Percentiles rank a stretch among this genome's conserved stretches.
Evolutionary conservation across 179 eudicot genomes (phyloP).

Genomic region (Patellifolia procumbens): DNA sequence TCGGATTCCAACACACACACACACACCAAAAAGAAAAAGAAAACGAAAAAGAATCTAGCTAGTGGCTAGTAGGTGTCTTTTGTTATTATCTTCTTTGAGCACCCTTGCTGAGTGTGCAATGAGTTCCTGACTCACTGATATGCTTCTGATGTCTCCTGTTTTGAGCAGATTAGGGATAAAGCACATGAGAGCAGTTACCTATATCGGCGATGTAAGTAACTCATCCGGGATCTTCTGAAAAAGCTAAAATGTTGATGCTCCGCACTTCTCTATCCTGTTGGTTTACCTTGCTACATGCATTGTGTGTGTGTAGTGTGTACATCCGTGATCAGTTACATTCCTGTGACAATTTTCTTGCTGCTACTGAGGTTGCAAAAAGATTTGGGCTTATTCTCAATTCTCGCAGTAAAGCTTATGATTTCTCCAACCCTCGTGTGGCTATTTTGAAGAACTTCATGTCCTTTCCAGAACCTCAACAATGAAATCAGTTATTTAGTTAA

Average conservation of each 20-base stretch:
- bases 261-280: background rate
- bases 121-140: constrained; percentile 4
- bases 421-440: background rate
- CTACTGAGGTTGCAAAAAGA: background rate
- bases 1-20: background rate
- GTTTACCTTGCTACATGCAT: background rate
- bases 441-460: background rate
- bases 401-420: background rate
- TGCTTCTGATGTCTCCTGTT: background rate
- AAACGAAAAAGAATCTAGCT: background rate
- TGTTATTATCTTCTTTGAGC: background rate
- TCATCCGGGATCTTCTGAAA: background rate
- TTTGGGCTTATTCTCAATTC: background rate
- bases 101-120: background rate
- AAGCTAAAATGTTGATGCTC: background rate
- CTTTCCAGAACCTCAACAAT: background rate
- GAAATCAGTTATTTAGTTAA: no score
- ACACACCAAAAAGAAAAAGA: background rate
- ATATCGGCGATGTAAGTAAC: constrained; percentile 31
- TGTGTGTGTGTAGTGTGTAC: background rate
- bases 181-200: constrained; percentile 20
- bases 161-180: constrained; percentile 27
- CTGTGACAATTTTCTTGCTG: background rate
- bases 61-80: background rate
- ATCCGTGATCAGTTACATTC: background rate